Conservation (phyloP, 2,329 filamentous ascomycete species). For the Aspergillus melleus region DNA sequence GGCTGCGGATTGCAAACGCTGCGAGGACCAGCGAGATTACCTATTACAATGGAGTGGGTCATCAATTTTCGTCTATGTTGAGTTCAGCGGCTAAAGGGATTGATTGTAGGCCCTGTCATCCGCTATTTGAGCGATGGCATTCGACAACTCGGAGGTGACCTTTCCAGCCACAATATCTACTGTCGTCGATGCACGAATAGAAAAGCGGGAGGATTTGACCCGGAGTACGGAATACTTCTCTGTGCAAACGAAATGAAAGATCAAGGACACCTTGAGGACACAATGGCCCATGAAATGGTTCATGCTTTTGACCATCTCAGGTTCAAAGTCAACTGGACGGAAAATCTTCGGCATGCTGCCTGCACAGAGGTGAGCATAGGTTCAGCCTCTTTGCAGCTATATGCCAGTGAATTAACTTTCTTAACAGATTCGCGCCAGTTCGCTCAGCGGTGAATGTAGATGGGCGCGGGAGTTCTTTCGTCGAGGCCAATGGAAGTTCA, state of each 20-base stretch:
- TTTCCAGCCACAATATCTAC: constrained; percentile 73
- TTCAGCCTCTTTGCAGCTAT: not conserved
- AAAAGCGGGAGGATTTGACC: constrained; percentile 80
- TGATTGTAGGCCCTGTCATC: constrained; percentile 65
- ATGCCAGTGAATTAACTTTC: constrained; percentile 1
- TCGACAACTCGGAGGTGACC: constrained; percentile 70
- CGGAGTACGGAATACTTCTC: constrained; percentile 81
- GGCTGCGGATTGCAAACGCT: constrained; percentile 73
- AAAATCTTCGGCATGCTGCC: constrained; percentile 82
- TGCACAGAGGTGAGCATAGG: constrained; percentile 74
- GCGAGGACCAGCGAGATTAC: constrained; percentile 80
- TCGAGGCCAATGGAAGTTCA: constrained; percentile 81
- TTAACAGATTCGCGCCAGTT: constrained; percentile 80
- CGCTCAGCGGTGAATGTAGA: constrained; percentile 89
- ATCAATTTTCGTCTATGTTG: not conserved
- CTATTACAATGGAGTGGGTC: constrained; percentile 69
- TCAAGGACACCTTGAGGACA: constrained; percentile 83
- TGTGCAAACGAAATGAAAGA: constrained; percentile 90
- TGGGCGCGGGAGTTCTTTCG: constrained; percentile 85
- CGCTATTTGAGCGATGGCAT: constrained; percentile 85
- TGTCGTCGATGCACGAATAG: constrained; percentile 76
- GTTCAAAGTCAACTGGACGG: constrained; percentile 84
- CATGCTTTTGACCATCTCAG: constrained; percentile 92
- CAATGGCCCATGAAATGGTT: constrained; percentile 94
- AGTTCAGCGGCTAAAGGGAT: constrained; percentile 4